Base-by-base conservation (phyloP, 768 basidiomycete genomes). In the Kwoniella dejecticola region DNA sequence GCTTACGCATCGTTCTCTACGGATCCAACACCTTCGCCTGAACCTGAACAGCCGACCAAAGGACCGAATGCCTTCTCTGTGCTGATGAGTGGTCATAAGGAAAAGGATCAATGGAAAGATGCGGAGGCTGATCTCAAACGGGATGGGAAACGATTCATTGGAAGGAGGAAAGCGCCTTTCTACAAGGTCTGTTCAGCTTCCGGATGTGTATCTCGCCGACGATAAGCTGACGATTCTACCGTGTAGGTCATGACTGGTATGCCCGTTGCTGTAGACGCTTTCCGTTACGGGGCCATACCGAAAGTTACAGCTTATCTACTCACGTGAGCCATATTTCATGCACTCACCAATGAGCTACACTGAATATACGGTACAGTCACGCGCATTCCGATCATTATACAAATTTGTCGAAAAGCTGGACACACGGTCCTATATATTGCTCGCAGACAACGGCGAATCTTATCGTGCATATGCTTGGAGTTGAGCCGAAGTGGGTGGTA, bases 361-460 rank as follows among this genome's bases (percentile, higher is more conserved):
- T 21, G 26, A 49, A 47, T n/a, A 63, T 21, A 15, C 15, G 6
- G 30, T 65, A n/a, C 40, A 95, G 92, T 8, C 95, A 98, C 74
- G 95, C 95, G 0, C 96, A 99, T 79, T 95, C 92, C 3, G 92
- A 97, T 77, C 93, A 95, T 70, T 97, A 96, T 74, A 96, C 96
- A 0, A 94, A 89, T 69, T 82, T 99, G 1, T 88, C 90, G 0
- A 85, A 88, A 1, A 86, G 82, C 40, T 99, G 96, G 96, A 87
- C 86, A 61, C 85, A 84, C 60, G 95, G 96, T 0, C 91, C 90
- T 0, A 96, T 99, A 27, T 99, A 99, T 80, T 98, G 94, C 79
- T 98, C 95, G 76, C 85, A 91, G 75, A 87, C 85, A 13, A 99
- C 96, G 0, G 92, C 91, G 13, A 95, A 91, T 66, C 82, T 99